Percentiles rank a stretch among this genome's conserved stretches.
phyloP scores from a whole-genome alignment of 2,329 filamentous ascomycete species.

The Ceratocystis diversiconidia region DNA sequence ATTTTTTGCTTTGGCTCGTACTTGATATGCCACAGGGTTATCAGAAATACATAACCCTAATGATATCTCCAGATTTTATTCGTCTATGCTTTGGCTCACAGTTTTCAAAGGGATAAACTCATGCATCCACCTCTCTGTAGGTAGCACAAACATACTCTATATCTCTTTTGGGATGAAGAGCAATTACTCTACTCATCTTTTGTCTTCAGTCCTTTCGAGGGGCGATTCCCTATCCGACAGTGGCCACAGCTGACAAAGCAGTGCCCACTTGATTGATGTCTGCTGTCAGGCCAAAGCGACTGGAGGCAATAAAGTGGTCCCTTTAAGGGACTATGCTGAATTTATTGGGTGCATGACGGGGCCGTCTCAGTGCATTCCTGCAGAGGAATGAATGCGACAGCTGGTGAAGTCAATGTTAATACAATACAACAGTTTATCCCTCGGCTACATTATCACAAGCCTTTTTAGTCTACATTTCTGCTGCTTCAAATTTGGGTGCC shows the following conservation, averaged over 20 bases:
- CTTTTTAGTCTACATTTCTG: not conserved
- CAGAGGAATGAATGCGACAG: not conserved
- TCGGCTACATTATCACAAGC: constrained; percentile 5
- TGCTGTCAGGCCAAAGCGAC: not conserved
- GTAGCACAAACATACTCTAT: not conserved
- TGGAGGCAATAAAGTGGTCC: not conserved
- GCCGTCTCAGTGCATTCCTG: not conserved
- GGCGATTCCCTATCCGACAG: not conserved
- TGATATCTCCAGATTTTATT: not conserved
- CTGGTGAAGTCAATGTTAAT: not conserved
- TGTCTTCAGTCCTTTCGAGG: not conserved
- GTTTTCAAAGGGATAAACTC: not conserved
- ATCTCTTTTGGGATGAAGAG: not conserved
- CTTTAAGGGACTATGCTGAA: not conserved
- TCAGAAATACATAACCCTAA: not conserved
- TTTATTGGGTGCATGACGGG: not conserved
- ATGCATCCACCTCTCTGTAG: not conserved
- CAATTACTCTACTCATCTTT: no score
- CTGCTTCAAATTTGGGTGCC: not conserved
- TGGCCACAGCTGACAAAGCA: not conserved
- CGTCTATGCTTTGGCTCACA: not conserved
- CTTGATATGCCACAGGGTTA: not conserved
- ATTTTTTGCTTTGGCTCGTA: no score
- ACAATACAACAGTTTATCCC: not conserved
- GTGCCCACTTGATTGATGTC: not conserved